Conservation (phyloP, 1,284 basidiomycete species). For the Schizopora paradoxa region DNA sequence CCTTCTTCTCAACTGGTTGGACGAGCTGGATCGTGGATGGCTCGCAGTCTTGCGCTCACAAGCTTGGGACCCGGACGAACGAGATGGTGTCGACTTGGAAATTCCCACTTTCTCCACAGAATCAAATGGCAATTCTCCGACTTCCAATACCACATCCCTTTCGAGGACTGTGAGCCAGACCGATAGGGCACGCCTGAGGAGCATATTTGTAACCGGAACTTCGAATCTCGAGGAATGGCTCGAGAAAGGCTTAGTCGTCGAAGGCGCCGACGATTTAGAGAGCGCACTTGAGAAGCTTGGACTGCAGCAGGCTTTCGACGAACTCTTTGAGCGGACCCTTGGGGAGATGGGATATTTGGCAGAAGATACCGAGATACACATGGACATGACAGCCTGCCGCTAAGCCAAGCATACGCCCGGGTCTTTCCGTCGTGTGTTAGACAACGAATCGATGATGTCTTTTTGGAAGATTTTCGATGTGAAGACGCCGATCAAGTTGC, state of each 20-base stretch:
- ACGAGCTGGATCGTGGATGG: conserved; percentile 70
- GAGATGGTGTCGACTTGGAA: conserved; percentile 44
- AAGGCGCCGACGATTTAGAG: conserved; percentile 34
- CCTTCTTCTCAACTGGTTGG: conserved; percentile 55
- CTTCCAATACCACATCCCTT: neutral
- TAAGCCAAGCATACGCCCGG: too few species aligned
- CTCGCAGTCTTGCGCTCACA: conserved; percentile 53
- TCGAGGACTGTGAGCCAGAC: conserved; percentile 55
- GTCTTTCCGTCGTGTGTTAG: too few species aligned
- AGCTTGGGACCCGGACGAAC: conserved; percentile 51
- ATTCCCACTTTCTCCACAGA: conserved; percentile 31
- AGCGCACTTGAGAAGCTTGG: conserved; percentile 43
- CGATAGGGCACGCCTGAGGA: conserved; percentile 58
- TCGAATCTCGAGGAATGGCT: conserved; percentile 66
- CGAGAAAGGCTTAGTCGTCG: conserved; percentile 25
- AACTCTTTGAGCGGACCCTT: conserved; percentile 54
- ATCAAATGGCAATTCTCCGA: neutral
- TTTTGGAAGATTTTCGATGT: too few species aligned
- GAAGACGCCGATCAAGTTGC: too few species aligned
- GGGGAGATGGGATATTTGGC: conserved; percentile 43
- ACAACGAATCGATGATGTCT: too few species aligned
- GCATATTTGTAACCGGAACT: conserved; percentile 54
- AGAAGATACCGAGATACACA: too few species aligned
- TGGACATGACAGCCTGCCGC: too few species aligned
- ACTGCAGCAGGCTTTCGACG: conserved; percentile 54